These are phyloP conservation scores for Saccharomyces cerevisiae DNA, from an alignment of 805 yeast species.

Conservation along the genomic window DNA sequence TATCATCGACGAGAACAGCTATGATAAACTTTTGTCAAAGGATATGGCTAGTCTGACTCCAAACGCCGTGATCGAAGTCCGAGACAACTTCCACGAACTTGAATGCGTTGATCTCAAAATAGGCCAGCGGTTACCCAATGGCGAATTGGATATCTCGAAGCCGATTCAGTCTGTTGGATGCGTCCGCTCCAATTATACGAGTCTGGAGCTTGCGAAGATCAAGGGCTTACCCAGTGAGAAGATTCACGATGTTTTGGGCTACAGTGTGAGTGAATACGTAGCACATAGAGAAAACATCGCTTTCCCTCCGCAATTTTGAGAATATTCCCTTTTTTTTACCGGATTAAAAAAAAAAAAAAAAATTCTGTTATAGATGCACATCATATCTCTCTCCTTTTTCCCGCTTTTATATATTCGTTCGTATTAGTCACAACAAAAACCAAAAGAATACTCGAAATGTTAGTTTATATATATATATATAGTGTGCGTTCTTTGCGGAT, in stretches of 20 bases:
- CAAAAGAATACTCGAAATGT: constrained; percentile 13
- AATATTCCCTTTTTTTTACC: not conserved
- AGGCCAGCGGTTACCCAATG: constrained; percentile 34
- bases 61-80: constrained; percentile 75
- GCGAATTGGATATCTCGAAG: constrained; percentile 33
- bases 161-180: constrained; percentile 60
- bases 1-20: constrained; percentile 80
- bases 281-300: constrained; percentile 87
- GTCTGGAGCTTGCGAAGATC: constrained; percentile 67
- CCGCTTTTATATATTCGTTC: not conserved
- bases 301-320: constrained; percentile 40
- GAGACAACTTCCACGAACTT: constrained; percentile 77
- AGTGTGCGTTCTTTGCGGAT: not conserved
- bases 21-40: constrained; percentile 70
- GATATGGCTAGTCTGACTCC: constrained; percentile 90
- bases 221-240: constrained; percentile 76
- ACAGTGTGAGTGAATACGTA: constrained; percentile 58
- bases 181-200: constrained; percentile 84
- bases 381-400: not conserved
- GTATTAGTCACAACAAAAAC: not conserved
- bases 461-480: constrained; percentile 4
- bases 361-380: not conserved
- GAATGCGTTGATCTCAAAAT: constrained; percentile 77
- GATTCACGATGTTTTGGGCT: constrained; percentile 68
- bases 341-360: not conserved